Conservation (phyloP, 805 yeast genomes). For the Saturnispora dispora region DNA sequence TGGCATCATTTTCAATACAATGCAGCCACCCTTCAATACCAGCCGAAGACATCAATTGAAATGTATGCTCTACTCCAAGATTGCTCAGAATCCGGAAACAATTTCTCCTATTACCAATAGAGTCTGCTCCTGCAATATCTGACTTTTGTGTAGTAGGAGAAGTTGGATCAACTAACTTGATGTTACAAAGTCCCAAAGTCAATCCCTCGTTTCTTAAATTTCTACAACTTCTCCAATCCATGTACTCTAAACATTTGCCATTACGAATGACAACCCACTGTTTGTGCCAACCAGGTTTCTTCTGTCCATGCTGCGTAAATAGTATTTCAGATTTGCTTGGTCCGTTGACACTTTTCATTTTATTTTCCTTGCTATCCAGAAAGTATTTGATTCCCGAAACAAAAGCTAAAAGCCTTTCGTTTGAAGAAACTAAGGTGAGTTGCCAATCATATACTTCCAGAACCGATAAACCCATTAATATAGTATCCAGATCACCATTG, state of each 20-base stretch:
- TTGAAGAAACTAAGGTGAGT: conserved; percentile 3
- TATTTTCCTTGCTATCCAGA: conserved; percentile 1
- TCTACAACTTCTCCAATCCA: conserved; percentile 71
- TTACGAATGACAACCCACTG: conserved; percentile 72
- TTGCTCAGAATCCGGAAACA: conserved; percentile 77
- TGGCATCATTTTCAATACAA: conserved; percentile 21
- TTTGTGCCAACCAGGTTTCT: conserved; percentile 74
- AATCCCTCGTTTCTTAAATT: conserved; percentile 57
- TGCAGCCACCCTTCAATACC: conserved; percentile 65
- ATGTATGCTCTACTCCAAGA: conserved; percentile 52
- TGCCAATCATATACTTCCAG: conserved; percentile 31
- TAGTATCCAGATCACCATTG: conserved; percentile 15
- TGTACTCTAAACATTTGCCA: conserved; percentile 61
- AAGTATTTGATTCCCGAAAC: neutral
- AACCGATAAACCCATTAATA: conserved; percentile 17
- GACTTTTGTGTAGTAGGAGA: conserved; percentile 33
- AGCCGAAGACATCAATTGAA: conserved; percentile 62
- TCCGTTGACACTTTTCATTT: neutral
- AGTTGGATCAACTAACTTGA: conserved; percentile 33
- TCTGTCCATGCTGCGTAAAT: conserved; percentile 51
- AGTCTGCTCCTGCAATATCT: conserved; percentile 14
- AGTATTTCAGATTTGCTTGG: conserved; percentile 37
- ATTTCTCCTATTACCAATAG: conserved; percentile 36
- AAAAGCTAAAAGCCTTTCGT: neutral
- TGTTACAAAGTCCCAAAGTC: conserved; percentile 59